Base-by-base conservation (phyloP, 352 stramenopile species). In the Blastocystis sp. region DNA sequence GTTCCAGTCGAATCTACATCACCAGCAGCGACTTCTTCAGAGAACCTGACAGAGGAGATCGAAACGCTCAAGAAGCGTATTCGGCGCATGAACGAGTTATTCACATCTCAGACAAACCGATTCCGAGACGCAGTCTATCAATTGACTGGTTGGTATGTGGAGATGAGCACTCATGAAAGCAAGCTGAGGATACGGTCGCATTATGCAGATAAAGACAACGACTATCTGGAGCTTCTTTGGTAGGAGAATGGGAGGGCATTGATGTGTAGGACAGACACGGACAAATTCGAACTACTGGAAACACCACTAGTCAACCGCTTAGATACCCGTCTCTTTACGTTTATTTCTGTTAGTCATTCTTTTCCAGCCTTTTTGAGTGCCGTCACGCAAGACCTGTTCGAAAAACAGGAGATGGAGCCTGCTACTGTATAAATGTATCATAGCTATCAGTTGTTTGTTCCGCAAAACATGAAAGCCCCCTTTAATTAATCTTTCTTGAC, bases 41-140 rank as follows among this genome's bases (percentile, higher is more conserved):
- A 59, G 11, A 24, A 20, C 11, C 16, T 62, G 24, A 34, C 53
- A 18, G 50, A 68, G 13, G 73, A 85, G 47, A 68, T 85, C 6
- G 73, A 85, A 16, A 85, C 47, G 4, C 56, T 85, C 30, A 85
- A 85, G 73, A 85, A 85, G 47, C 45, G 73, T 69, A 85, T 85
- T 45, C 43, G 63, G 45, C 16, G 73, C 43, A 85, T 85, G 73
- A 85, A 66, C 30, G 73, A 85, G 43, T 30, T 85, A 24, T 85
- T 85, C 47, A 53, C 73, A 18, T 18, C 73, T 5, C 73, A 85
- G 26, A 85, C 73, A 41, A 85, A 85, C 53, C 73, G 73, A 53
- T 85, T 85, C 24, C 73, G 73, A 30, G 73, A 85, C 53, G 73
- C 73, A 53, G 73, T 85, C 53, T 78, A 78, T n/a, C 73, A 85